Percentiles rank a stretch among this genome's conserved stretches.
These are phyloP conservation scores for Heliamphora exappendiculata DNA, from an alignment of 148 eudicot species.

Conservation along the genomic window DNA sequence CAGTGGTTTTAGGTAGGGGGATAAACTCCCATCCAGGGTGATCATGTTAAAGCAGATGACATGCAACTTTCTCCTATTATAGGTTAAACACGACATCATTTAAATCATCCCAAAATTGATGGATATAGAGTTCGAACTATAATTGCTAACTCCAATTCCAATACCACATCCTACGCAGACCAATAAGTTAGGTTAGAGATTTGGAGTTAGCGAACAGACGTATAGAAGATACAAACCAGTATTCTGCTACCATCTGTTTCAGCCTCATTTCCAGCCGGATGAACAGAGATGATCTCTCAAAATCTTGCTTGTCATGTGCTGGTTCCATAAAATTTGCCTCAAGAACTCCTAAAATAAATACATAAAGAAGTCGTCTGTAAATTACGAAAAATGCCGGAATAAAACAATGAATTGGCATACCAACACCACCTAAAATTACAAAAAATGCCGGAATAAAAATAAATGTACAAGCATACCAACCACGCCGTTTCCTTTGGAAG, in stretches of 20 bases:
- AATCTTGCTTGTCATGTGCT: slow-evolving; percentile 99
- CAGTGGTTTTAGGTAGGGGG: neutral
- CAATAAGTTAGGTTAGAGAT: neutral
- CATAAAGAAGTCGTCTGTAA: neutral
- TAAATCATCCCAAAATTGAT: neutral
- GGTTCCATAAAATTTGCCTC: slow-evolving; percentile 98
- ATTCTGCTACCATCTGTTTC: slow-evolving; percentile 80
- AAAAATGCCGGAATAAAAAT: neutral
- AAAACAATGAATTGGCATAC: too few relatives aligned
- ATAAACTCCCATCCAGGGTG: neutral
- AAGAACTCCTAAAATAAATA: slow-evolving; percentile 58
- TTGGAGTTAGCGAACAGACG: neutral
- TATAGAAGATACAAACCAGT: slow-evolving; percentile 56
- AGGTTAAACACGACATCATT: neutral
- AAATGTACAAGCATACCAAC: slow-evolving; percentile 56
- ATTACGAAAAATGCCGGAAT: slow-evolving; percentile 1
- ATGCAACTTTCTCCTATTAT: neutral
- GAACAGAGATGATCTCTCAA: slow-evolving; percentile 79
- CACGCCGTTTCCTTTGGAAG: slow-evolving; percentile 73
- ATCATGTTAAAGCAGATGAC: neutral
- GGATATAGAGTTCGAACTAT: neutral
- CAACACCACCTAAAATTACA: too few relatives aligned
- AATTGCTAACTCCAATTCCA: neutral
- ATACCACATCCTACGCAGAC: neutral
- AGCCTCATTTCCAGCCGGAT: slow-evolving; percentile 65